Evolutionary conservation across 1,139 yeast species (phyloP), one percentile per base, ranked within the genome.

Genomic region (Yamadazyma mexicana): DNA sequence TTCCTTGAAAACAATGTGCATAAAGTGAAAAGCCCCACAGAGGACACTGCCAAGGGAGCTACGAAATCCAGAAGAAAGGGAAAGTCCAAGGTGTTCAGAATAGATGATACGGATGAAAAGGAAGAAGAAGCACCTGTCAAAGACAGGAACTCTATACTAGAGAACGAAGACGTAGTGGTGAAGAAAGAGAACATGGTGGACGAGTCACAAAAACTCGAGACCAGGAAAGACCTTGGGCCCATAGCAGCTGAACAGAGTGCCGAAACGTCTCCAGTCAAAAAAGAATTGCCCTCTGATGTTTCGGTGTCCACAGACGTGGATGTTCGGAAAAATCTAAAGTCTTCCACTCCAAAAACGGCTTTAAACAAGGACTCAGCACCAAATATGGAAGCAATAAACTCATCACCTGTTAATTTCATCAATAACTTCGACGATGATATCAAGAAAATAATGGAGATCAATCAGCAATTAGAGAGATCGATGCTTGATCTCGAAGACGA

Each of bases 291-390:
- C 5, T 49, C 56, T 2, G 54, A 55, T 40, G 43, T 55, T 8
- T 58, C 61, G 10, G 56, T 46, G 1, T 54, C 59, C 1, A 55
- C 61, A 1, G 56, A 52, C 28, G 34, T 51, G 6, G 50, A 46
- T 7, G 24, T 27, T 6, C 8, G n/a, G 16, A 15, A 5, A 15
- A 9, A 9, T 4, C 20, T 9, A 10, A 28, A 28, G 14, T 9
- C 22, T 20, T 5, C 22, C 22, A 20, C 22, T n/a, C 27, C 27
- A 24, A 7, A 24, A 6, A 24, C 5, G 22, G 22, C 22, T 20
- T 8, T 20, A 8, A 20, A n/a, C n/a, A n/a, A 20, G 22, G 22
- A 20, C 22, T 5, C 22, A 6, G 22, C 22, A 20, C 27, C 27
- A n/a, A 16, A 26, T n/a, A 9, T 12, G 16, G 17, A 20, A 5